Percentiles rank a stretch among this genome's conserved stretches.
phyloP scores from a whole-genome alignment of 106 monocot species.

The Acorus gramineus region DNA sequence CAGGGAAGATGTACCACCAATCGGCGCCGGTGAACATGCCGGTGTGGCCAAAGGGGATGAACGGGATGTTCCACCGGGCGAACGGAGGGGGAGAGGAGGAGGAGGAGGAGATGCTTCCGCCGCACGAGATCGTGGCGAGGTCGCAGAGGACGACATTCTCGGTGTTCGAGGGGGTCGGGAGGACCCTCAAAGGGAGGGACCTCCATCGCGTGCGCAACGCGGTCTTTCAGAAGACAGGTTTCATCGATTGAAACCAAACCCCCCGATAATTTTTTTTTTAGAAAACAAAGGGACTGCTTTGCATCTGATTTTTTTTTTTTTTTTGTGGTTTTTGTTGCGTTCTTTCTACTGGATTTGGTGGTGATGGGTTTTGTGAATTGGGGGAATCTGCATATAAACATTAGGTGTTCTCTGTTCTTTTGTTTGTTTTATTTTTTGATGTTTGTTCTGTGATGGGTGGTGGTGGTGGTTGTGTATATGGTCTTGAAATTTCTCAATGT shows the following conservation, averaged over 20 bases:
- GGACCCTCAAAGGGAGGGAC: slow-evolving; percentile 90
- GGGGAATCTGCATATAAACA: too few species aligned
- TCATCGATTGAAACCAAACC: slow-evolving; percentile 28
- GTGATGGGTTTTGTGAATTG: too few species aligned
- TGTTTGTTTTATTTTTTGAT: too few species aligned
- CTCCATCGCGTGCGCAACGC: slow-evolving; percentile 65
- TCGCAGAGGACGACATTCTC: slow-evolving; percentile 56
- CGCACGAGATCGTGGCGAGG: slow-evolving; percentile 70
- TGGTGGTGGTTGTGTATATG: too few species aligned
- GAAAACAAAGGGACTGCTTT: too few species aligned
- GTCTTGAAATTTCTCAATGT: too few species aligned
- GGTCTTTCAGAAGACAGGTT: slow-evolving; percentile 62
- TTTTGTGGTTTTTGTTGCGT: too few species aligned
- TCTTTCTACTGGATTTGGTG: too few species aligned
- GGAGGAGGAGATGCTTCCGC: slow-evolving; percentile 68
- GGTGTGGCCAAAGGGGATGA: slow-evolving; percentile 28
- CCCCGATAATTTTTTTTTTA: too few species aligned
- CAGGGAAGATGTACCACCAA: not conserved
- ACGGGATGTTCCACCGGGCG: not conserved
- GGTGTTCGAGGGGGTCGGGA: slow-evolving; percentile 70
- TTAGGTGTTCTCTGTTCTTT: too few species aligned
- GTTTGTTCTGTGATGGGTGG: too few species aligned
- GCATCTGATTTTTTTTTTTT: too few species aligned
- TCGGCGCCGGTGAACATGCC: slow-evolving; percentile 73
- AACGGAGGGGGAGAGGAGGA: slow-evolving; percentile 28